Conservation (phyloP, 306 rosid genomes). For the Cyclanthera cordifolia region DNA sequence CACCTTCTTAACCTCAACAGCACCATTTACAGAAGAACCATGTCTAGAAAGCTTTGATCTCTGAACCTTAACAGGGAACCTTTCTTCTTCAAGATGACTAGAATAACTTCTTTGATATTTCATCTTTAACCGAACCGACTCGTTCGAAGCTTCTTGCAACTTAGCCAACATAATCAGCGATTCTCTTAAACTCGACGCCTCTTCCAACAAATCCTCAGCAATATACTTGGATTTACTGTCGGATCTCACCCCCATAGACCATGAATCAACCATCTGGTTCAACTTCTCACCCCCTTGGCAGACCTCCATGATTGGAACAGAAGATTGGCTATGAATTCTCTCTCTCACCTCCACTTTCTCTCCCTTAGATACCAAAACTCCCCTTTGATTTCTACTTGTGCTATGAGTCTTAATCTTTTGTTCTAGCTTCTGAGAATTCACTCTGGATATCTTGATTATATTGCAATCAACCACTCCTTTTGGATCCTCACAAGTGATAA, state of each 20-base stretch:
- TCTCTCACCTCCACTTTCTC: conserved; percentile 27
- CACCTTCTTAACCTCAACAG: conserved; percentile 39
- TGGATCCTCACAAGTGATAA: conserved; percentile 82
- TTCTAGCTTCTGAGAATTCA: conserved; percentile 36
- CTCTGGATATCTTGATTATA: conserved; percentile 46
- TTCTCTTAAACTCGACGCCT: conserved; percentile 70
- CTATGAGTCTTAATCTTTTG: conserved; percentile 31
- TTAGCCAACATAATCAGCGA: conserved; percentile 53
- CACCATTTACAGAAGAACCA: conserved; percentile 33
- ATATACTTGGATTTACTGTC: conserved; percentile 44
- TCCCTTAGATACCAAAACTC: conserved; percentile 17
- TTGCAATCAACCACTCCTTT: conserved; percentile 79
- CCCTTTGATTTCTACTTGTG: conserved; percentile 24
- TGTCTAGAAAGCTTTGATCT: conserved; percentile 6
- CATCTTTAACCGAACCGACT: conserved; percentile 29
- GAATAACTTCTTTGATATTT: too few species aligned
- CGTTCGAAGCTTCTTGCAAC: conserved; percentile 60
- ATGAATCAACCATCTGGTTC: conserved; percentile 63
- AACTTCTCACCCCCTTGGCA: conserved; percentile 58
- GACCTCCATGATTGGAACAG: conserved; percentile 63
- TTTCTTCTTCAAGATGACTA: too few species aligned
- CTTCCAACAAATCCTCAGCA: conserved; percentile 66
- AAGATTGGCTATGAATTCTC: conserved; percentile 33
- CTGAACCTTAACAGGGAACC: too few species aligned
- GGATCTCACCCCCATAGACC: conserved; percentile 45